Evolutionary conservation across 495 filamentous ascomycete species (phyloP).

Genomic region (Penicillium dipodomyicola): DNA sequence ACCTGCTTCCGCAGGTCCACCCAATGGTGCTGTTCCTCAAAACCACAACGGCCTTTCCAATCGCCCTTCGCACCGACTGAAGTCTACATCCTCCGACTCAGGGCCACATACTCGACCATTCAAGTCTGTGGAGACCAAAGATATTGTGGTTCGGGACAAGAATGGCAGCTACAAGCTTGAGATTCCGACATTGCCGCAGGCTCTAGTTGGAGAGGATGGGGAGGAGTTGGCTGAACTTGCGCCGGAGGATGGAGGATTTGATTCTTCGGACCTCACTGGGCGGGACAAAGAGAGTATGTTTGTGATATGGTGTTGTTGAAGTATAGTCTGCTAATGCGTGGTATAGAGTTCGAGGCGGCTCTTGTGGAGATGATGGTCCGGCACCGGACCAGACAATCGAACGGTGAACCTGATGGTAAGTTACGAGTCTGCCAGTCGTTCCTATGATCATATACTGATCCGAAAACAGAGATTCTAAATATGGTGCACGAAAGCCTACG

Average conservation of each 20-base stretch:
- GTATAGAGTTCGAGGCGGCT: conserved; percentile 46
- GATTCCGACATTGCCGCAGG: conserved; percentile 55
- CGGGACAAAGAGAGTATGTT: conserved; percentile 50
- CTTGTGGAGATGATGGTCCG: conserved; percentile 55
- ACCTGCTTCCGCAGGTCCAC: conserved; percentile 49
- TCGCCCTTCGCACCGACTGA: conserved; percentile 31
- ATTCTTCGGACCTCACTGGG: conserved; percentile 29
- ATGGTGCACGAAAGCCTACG: conserved; percentile 68
- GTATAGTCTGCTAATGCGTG: conserved; percentile 5
- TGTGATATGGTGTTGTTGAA: background rate
- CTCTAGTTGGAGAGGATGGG: conserved; percentile 51
- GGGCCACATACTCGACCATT: conserved; percentile 32
- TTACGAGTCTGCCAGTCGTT: conserved; percentile 1
- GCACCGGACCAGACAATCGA: conserved; percentile 59
- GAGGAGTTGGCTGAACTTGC: conserved; percentile 50
- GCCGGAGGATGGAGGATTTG: conserved; percentile 19
- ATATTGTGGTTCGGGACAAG: conserved; percentile 74
- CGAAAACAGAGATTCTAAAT: conserved; percentile 61
- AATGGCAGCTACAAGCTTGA: conserved; percentile 74
- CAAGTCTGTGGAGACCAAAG: conserved; percentile 50
- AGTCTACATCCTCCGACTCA: conserved; percentile 41
- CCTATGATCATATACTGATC: conserved; percentile 1
- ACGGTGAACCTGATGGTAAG: conserved; percentile 66
- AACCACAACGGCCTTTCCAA: conserved; percentile 25
- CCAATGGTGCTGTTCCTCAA: conserved; percentile 19